These are phyloP conservation scores for Botrytis porri DNA, from an alignment of 2,329 filamentous ascomycete genomes.

Conservation along the genomic window DNA sequence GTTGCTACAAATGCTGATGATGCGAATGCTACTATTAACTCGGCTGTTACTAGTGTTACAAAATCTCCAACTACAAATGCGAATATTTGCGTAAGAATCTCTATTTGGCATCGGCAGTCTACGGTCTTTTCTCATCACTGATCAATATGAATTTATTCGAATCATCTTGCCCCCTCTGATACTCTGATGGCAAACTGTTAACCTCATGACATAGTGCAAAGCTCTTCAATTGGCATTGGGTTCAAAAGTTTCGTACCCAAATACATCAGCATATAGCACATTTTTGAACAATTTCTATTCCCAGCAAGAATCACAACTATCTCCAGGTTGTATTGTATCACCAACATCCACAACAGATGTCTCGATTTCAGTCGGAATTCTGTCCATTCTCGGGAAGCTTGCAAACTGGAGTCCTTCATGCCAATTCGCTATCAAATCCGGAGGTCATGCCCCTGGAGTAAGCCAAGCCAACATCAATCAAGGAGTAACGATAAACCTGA, in stretches of 20 bases:
- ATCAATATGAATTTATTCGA: not conserved
- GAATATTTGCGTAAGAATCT: slow-evolving; percentile 1
- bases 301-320: not conserved
- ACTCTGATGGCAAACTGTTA: not conserved
- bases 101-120: not conserved
- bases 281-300: slow-evolving; percentile 2
- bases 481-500: slow-evolving; percentile 13
- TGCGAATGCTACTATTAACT: not conserved
- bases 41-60: not conserved
- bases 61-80: not conserved
- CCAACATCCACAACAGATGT: not conserved
- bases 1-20: not conserved
- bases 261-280: not conserved
- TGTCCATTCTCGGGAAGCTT: not conserved
- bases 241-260: not conserved
- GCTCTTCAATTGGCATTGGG: not conserved
- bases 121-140: too few species aligned
- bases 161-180: not conserved
- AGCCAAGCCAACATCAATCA: not conserved
- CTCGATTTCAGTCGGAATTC: not conserved
- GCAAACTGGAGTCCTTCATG: not conserved
- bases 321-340: not conserved
- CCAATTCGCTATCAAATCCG: slow-evolving; percentile 3
- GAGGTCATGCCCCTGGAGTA: not conserved
- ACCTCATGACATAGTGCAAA: not conserved